Percentiles rank a stretch among this genome's conserved stretches.
These are phyloP conservation scores for Colletotrichum magnum DNA, from an alignment of 2,329 filamentous ascomycete genomes.

Conservation along the genomic window DNA sequence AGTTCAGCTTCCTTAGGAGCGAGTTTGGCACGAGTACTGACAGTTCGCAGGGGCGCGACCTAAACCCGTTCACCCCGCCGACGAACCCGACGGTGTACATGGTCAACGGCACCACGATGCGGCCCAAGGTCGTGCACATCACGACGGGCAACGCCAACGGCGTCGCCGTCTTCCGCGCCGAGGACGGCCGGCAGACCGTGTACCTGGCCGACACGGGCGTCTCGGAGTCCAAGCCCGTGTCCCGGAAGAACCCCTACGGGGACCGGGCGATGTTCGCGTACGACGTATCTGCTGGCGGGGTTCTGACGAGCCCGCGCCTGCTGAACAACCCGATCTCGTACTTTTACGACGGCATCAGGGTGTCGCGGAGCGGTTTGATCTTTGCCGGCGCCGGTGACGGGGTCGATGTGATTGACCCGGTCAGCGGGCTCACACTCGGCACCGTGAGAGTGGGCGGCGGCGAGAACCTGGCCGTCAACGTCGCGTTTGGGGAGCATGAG, in stretches of 20 bases:
- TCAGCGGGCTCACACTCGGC: neutral
- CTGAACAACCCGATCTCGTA: constrained; percentile 19
- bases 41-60: neutral
- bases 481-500: constrained; percentile 16
- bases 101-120: constrained; percentile 18
- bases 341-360: constrained; percentile 22
- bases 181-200: neutral
- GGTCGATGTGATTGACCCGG: constrained; percentile 1
- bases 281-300: neutral
- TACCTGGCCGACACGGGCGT: constrained; percentile 18
- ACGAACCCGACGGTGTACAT: constrained; percentile 17
- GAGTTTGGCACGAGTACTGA: neutral
- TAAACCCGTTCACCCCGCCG: neutral
- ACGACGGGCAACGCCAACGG: constrained; percentile 20
- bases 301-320: neutral
- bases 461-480: constrained; percentile 6
- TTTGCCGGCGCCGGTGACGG: constrained; percentile 15
- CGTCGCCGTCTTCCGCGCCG: constrained; percentile 1
- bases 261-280: constrained; percentile 19
- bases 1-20: too few species aligned
- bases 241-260: constrained; percentile 8
- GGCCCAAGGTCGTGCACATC: constrained; percentile 17
- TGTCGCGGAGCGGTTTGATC: constrained; percentile 17
- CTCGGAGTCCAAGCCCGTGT: constrained; percentile 20
- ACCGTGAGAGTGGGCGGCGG: constrained; percentile 7